Percentiles rank a stretch among this genome's conserved stretches.
Evolutionary conservation across 2,329 filamentous ascomycete genomes (phyloP).

Genomic region (Diplodia corticola): DNA sequence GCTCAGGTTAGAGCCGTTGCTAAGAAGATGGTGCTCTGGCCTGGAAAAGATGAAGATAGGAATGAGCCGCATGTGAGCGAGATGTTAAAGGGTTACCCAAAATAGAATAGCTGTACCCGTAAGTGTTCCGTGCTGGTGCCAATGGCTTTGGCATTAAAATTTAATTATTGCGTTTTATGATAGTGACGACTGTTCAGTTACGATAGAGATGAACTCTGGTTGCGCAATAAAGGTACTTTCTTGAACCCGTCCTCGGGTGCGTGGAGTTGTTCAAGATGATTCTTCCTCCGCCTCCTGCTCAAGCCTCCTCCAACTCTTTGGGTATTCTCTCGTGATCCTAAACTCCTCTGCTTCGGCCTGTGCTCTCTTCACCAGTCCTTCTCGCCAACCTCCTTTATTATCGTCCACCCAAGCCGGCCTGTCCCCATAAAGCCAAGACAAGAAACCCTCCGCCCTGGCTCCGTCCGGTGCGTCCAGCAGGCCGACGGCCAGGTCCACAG

Average conservation of each 20-base stretch:
- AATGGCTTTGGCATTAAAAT: too few species aligned
- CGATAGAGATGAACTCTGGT: too few species aligned
- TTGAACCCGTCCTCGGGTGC: too few species aligned
- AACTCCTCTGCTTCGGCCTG: slow-evolving; percentile 41
- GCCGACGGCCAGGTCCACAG: slow-evolving; percentile 50
- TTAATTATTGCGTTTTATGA: too few species aligned
- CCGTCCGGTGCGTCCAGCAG: slow-evolving; percentile 49
- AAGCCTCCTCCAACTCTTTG: slow-evolving; percentile 37
- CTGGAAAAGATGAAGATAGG: slow-evolving; percentile 38
- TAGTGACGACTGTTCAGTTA: too few species aligned
- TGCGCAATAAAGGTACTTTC: too few species aligned
- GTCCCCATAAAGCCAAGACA: slow-evolving; percentile 48
- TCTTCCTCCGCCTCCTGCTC: slow-evolving; percentile 22
- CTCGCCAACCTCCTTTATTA: slow-evolving; percentile 46
- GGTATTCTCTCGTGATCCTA: slow-evolving; percentile 37
- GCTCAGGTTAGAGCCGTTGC: slow-evolving; percentile 54
- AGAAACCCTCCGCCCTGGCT: slow-evolving; percentile 47
- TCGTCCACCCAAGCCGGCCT: slow-evolving; percentile 37
- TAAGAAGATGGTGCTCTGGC: slow-evolving; percentile 56
- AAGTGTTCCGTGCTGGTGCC: too few species aligned
- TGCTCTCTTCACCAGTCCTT: slow-evolving; percentile 35
- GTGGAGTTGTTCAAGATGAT: background rate
- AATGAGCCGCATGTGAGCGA: background rate
- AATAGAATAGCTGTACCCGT: too few species aligned
- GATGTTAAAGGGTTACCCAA: background rate